Base-by-base conservation (phyloP, 441 rosid genomes). In the Populus hybrid region DNA sequence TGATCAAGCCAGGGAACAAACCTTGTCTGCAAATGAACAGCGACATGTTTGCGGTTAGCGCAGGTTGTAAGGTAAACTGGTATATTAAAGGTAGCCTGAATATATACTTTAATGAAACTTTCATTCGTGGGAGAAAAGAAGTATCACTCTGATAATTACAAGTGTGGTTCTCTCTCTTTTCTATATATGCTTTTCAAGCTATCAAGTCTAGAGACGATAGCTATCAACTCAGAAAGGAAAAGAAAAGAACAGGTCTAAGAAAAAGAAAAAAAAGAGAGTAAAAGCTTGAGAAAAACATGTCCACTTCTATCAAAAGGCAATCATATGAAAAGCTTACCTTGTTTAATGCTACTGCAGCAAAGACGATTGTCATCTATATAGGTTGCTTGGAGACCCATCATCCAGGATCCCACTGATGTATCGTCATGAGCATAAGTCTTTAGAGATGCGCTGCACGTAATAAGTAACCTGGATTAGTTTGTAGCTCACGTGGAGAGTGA, bases 361-460 rank as follows among this genome's bases (percentile, higher is more conserved):
- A 96, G 86, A 69, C 91, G 94, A 82, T 89, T 91, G 84, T 96
- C 98, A 28, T 96, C 98, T 82, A 89, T 91, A 75, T 91, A 92
- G 71, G 98, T 91, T 78, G 96, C 91, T 75, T 87, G 90, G 68
- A 96, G 74, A 76, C 99, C 98, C 85, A 96, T 91, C 97, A 96
- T 91, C 99, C 98, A 96, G 72, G 99, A 96, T 50, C 99, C 99
- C 3, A 92, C 80, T 9, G 99, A 88, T 80, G 73, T 85, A 85
- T 96, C 99, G 75, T 96, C 99, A 82, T 86, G 88, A 63, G 96
- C 98, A 76, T 91, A 94, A 67, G 89, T 84, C 89, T 94, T 94
- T 84, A 96, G 87, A 38, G 94, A 91, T 76, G 94, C 98, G 86
- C 99, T 96, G 93, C 86, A 78, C 24, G 72, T 71, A 53, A 80